Percentiles rank a stretch among this genome's conserved stretches.
Evolutionary conservation across 257 asterid species (phyloP).

Genomic region (Lycium ferocissimum): DNA sequence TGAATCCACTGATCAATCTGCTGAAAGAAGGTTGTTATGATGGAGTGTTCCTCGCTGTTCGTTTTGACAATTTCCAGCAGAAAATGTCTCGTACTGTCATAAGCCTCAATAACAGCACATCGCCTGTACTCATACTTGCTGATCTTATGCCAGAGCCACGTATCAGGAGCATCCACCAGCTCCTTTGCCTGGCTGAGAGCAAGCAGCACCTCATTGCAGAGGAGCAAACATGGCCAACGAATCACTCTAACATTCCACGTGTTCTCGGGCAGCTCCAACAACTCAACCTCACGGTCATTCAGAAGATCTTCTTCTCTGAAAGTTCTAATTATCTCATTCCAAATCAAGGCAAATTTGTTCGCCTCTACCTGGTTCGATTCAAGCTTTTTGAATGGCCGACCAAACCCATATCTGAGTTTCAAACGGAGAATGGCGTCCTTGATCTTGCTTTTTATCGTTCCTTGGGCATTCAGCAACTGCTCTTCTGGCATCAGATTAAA

Average conservation of each 20-base stretch:
- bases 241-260: conserved; percentile 93
- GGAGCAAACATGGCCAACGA: conserved; percentile 98
- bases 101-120: conserved; percentile 94
- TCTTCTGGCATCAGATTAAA: conserved; percentile 99
- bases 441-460: conserved; percentile 80
- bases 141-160: conserved; percentile 93
- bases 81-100: conserved; percentile 75
- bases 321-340: conserved; percentile 87
- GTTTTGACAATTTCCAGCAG: conserved; percentile 71
- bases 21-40: conserved; percentile 78
- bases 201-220: conserved; percentile 90
- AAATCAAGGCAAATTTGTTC: conserved; percentile 90
- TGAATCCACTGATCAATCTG: conserved; percentile 82
- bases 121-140: conserved; percentile 90
- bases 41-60: conserved; percentile 85
- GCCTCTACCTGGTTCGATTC: conserved; percentile 97
- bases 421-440: conserved; percentile 78
- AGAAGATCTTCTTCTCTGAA: conserved; percentile 97
- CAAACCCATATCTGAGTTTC: conserved; percentile 94
- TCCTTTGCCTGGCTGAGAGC: conserved; percentile 96
- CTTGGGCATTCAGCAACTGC: conserved; percentile 79
- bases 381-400: conserved; percentile 90
- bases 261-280: conserved; percentile 90
- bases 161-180: conserved; percentile 96
- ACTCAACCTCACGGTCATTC: conserved; percentile 89